phyloP scores from a whole-genome alignment of 1,284 basidiomycete species.

The Naganishia sp. region DNA sequence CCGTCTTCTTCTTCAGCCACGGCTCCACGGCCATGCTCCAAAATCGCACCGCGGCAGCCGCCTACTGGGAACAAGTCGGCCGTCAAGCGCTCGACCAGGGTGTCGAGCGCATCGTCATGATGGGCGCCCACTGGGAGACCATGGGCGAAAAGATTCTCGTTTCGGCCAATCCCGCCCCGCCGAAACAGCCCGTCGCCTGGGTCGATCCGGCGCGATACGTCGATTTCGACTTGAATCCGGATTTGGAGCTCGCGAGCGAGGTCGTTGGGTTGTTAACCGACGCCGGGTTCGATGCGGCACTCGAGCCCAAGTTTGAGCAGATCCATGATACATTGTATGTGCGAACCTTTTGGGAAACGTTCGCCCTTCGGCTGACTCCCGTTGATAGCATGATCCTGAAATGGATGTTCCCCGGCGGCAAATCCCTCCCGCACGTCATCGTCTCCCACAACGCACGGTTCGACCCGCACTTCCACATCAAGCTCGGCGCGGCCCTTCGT shows the following conservation, averaged over 20 bases:
- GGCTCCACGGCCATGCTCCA: slow-evolving; percentile 42
- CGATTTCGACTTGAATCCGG: slow-evolving; percentile 37
- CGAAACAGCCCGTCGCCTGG: slow-evolving; percentile 43
- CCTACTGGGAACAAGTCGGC: slow-evolving; percentile 42
- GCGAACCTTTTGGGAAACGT: background rate
- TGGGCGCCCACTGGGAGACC: slow-evolving; percentile 43
- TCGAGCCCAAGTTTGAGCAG: slow-evolving; percentile 39
- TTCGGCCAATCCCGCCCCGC: slow-evolving; percentile 37
- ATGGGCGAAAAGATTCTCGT: slow-evolving; percentile 38
- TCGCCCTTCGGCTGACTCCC: background rate
- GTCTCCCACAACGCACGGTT: slow-evolving; percentile 37
- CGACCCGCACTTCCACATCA: slow-evolving; percentile 39
- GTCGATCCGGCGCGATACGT: slow-evolving; percentile 35
- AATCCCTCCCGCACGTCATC: slow-evolving; percentile 37
- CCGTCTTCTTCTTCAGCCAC: slow-evolving; percentile 38
- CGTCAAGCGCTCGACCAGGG: slow-evolving; percentile 38
- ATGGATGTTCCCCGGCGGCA: slow-evolving; percentile 44
- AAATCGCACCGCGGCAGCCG: slow-evolving; percentile 38
- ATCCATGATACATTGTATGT: slow-evolving; percentile 41
- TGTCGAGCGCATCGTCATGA: slow-evolving; percentile 41
- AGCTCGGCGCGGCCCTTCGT: slow-evolving; percentile 39
- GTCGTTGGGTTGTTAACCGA: slow-evolving; percentile 33
- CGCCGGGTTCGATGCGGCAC: slow-evolving; percentile 37
- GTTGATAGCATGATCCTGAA: slow-evolving; percentile 35
- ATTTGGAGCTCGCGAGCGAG: slow-evolving; percentile 34